Base-by-base conservation (phyloP, 2,329 filamentous ascomycete species). In the Microdochium paspali region DNA sequence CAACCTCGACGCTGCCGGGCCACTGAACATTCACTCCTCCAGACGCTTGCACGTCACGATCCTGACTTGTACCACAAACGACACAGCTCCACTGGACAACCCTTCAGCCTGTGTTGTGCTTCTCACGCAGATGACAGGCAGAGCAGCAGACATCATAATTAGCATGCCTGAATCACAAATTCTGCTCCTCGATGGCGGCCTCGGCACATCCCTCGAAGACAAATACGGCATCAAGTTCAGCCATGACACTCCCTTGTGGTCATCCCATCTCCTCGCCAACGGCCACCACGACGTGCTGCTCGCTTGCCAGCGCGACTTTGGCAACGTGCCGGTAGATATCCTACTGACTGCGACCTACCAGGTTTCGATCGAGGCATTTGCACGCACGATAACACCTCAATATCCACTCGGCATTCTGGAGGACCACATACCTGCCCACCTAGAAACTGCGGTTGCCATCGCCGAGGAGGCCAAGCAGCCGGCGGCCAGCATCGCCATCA, bases 321-420 rank as follows among this genome's bases (percentile, higher is more conserved):
- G 66, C 46, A 50, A 57, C 7, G 73, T 77, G 2, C 80, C 79
- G 30, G 75, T 77, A 47, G 79, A 86, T 57, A 68, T 87, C 24
- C 62, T 86, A 20, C 70, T 83, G 44, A 85, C 80, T 10, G 82
- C 81, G 7, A 87, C 83, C 0, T 87, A 87, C 59, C 82, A 86
- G 58, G 66, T 77, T 1, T 83, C 77, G 0, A 60, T 71, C 7
- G 65, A 75, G 10, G 81, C 76, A 0, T 84, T 85, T 53, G 60
- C 62, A 3, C 66, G 64, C 31, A 82, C 79, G 1, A 67, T 51
- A 47, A 71, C 67, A 1, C 18, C 61, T 0, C 53, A 63, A 2
- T 68, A 63, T 43, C 71, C 74, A 0, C 21, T 64, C 3, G 77
- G 76, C 2, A 66, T 80, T 24, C 50, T 59, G 2, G 54, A 58